phyloP scores from a whole-genome alignment of 768 basidiomycete species.

The Hydnomerulius pinastri region DNA sequence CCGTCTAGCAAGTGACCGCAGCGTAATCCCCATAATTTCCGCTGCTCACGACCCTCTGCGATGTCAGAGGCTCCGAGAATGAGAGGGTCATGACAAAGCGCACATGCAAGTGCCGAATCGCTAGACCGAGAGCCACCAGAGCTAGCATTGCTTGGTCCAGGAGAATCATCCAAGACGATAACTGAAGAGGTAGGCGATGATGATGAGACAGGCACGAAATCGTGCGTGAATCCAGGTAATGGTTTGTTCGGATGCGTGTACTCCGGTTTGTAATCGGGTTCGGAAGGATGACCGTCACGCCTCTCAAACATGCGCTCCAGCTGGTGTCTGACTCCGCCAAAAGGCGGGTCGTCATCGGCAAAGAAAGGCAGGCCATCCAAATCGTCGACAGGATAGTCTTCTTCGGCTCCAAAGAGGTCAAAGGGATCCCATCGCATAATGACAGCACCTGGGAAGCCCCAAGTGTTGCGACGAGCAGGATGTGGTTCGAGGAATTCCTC shows the following conservation, averaged over 20 bases:
- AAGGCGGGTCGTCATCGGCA: constrained; percentile 14
- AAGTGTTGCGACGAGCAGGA: constrained; percentile 16
- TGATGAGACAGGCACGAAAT: constrained; percentile 50
- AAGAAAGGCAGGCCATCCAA: constrained; percentile 19
- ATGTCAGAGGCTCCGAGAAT: constrained; percentile 52
- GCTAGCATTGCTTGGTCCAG: constrained; percentile 18
- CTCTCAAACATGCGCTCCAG: constrained; percentile 27
- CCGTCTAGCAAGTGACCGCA: constrained; percentile 83
- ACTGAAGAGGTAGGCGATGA: constrained; percentile 32
- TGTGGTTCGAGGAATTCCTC: constrained; percentile 5
- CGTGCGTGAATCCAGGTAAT: constrained; percentile 65
- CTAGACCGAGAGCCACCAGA: constrained; percentile 27
- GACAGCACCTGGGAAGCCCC: constrained; percentile 28
- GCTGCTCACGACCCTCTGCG: constrained; percentile 44
- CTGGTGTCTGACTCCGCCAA: constrained; percentile 19
- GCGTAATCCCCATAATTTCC: constrained; percentile 68
- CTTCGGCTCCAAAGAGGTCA: constrained; percentile 17
- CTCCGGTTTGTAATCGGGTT: constrained; percentile 51
- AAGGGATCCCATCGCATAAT: constrained; percentile 33
- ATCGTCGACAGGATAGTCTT: constrained; percentile 14
- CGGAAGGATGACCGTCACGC: constrained; percentile 15
- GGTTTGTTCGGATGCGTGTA: constrained; percentile 65
- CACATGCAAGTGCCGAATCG: constrained; percentile 60
- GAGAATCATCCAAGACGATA: constrained; percentile 50
- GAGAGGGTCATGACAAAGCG: constrained; percentile 65